Evolutionary conservation across 345 rosid species (phyloP).

Genomic region (Chamaenerion angustifolium): DNA sequence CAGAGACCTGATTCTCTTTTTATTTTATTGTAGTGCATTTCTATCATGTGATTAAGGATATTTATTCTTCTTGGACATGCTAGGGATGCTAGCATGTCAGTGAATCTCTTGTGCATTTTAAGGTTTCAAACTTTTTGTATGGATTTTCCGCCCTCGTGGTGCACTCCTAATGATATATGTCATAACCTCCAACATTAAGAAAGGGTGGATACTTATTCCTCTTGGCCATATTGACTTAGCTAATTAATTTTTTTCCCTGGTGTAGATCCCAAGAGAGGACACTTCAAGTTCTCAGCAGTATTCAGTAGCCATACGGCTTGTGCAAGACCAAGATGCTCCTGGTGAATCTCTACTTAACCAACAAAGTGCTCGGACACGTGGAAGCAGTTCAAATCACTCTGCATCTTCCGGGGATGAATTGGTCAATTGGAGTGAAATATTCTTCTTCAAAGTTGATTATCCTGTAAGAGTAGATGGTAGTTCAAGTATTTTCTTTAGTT

Average conservation of each 20-base stretch:
- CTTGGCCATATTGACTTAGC: not conserved
- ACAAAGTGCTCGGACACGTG: conserved; percentile 85
- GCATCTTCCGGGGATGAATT: conserved; percentile 36
- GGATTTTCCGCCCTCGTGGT: no score
- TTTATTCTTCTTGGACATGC: no score
- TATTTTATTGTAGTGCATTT: not conserved
- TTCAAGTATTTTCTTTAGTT: not conserved
- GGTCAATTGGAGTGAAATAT: conserved; percentile 73
- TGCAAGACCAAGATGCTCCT: conserved; percentile 30
- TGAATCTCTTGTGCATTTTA: no score
- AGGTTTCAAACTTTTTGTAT: no score
- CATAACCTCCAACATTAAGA: no score
- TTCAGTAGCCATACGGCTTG: conserved; percentile 43
- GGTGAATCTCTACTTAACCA: conserved; percentile 37
- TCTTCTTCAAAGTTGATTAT: conserved; percentile 77
- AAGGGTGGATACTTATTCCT: no score
- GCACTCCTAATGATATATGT: no score
- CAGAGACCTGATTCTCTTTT: not conserved
- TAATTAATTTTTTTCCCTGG: not conserved
- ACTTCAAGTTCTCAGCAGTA: conserved; percentile 59
- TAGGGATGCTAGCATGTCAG: no score
- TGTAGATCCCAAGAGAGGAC: conserved; percentile 54
- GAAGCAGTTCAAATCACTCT: conserved; percentile 34
- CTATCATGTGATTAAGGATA: not conserved
- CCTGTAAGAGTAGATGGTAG: conserved; percentile 26